These are phyloP conservation scores for Irpex sp. DNA, from an alignment of 1,284 basidiomycete species.

Conservation along the genomic window DNA sequence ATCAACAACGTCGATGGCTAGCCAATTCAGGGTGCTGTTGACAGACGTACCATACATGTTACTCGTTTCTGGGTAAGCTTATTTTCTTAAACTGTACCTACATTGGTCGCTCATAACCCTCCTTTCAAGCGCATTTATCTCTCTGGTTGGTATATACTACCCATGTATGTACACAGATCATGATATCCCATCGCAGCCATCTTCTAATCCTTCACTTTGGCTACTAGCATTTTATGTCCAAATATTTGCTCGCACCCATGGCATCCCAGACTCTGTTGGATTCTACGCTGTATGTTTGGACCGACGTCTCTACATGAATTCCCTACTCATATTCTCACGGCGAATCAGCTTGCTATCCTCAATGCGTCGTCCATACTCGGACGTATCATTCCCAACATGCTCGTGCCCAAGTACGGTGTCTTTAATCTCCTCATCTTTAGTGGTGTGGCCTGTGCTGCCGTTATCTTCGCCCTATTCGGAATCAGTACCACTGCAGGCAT, in stretches of 20 bases:
- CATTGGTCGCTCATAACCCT: not conserved
- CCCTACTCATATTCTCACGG: not conserved
- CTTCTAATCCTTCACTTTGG: too few relatives aligned
- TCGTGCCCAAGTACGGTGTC: not conserved
- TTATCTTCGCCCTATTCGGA: not conserved
- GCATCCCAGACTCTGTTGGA: too few relatives aligned
- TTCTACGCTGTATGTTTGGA: too few relatives aligned
- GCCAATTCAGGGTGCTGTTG: slow-evolving; percentile 21
- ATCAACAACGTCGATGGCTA: not conserved
- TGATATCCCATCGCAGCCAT: not conserved
- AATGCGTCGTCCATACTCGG: too few relatives aligned
- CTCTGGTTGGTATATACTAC: not conserved
- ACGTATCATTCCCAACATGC: not conserved
- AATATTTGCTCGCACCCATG: too few relatives aligned
- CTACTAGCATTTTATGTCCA: too few relatives aligned
- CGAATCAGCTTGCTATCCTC: too few relatives aligned
- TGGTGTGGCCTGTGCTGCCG: not conserved
- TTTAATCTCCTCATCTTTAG: not conserved
- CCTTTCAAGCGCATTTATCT: not conserved
- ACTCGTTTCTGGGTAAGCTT: slow-evolving; percentile 25
- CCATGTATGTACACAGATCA: not conserved
- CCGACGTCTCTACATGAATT: too few relatives aligned
- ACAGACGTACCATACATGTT: slow-evolving; percentile 28
- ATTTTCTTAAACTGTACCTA: not conserved
- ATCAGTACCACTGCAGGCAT: not conserved